These are phyloP conservation scores for Thalassiosira hispida DNA, from an alignment of 352 stramenopile species.

Conservation along the genomic window DNA sequence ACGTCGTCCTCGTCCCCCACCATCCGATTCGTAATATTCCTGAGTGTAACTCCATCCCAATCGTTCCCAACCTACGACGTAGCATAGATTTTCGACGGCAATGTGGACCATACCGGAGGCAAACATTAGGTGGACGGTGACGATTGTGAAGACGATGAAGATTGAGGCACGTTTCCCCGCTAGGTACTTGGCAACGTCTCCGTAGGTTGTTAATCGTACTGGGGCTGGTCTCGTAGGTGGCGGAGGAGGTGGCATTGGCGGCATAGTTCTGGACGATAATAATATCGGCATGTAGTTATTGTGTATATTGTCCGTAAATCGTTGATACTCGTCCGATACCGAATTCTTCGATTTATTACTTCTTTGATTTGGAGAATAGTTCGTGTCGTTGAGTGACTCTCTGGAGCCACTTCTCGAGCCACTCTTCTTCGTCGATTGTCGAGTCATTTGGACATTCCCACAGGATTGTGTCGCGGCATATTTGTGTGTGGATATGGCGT, in stretches of 20 bases:
- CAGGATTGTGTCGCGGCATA: background rate
- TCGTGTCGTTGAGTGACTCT: background rate
- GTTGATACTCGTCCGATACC: constrained; percentile 38
- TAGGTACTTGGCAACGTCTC: constrained; percentile 57
- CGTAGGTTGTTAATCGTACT: constrained; percentile 57
- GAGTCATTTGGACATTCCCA: constrained; percentile 3
- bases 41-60: constrained; percentile 49
- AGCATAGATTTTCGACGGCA: constrained; percentile 60
- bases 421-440: background rate
- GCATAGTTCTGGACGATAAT: background rate
- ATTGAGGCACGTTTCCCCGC: constrained; percentile 34
- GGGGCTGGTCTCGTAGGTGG: constrained; percentile 14
- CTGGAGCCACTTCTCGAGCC: background rate
- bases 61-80: constrained; percentile 54
- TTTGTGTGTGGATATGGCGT: constrained; percentile 1
- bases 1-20: background rate
- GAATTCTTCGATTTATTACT: background rate
- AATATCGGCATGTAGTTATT: background rate
- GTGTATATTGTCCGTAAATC: constrained; percentile 20
- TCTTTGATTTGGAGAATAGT: background rate
- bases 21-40: constrained; percentile 22
- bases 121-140: constrained; percentile 62
- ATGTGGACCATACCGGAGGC: constrained; percentile 55
- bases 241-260: background rate
- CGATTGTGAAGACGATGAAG: constrained; percentile 55